Base-by-base conservation (phyloP, 2,329 filamentous ascomycete species). In the Cladophialophora carrionii region DNA sequence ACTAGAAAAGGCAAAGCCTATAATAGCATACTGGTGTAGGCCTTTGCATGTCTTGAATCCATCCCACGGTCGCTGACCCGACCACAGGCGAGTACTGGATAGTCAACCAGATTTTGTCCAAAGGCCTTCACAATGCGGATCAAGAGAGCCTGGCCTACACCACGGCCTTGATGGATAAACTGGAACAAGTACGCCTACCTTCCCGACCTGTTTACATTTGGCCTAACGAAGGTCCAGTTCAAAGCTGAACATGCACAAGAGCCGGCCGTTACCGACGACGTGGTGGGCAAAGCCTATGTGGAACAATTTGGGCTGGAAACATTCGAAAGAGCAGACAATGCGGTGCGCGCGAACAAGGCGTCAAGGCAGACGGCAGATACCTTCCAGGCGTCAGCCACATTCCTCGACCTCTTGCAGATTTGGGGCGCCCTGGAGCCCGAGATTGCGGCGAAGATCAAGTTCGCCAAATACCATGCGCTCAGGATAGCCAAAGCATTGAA, bases 11-110 rank as follows among this genome's bases (percentile, higher is more conserved):
- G 86, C 88, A 74, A 95, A 94, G 78, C 95, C 95, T 8, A 91
- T 95, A 65, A 85, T 98, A 71, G 85, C 93, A 68, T 99, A 98
- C 78, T 98, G 94, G 92, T 95, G 94, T 96, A 84, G 74, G 89
- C 84, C n/a, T 26, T 24, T 65, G 48, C 43, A 34, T 51, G 52
- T 49, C 46, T 48, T 22, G 26, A 20, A 29, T 29, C n/a, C 17
- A 24, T 17, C n/a, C 56, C 65, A 54, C 63, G 68, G 72, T 24
- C 75, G 61, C 65, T 71, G 71, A 69, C 72, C 67, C 46, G 62
- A 60, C 65, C 60, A 10, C 66, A 95, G 91, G 90, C 77, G 89
- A 96, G 74, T 96, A 95, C 78, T 95, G 91, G 83, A 91, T 95
- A 29, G 90, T 96, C 54, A 92, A 98, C 73, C 91, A 96, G 75